Base-by-base conservation (phyloP, 257 asterid genomes). In the Ehretia macrophylla region DNA sequence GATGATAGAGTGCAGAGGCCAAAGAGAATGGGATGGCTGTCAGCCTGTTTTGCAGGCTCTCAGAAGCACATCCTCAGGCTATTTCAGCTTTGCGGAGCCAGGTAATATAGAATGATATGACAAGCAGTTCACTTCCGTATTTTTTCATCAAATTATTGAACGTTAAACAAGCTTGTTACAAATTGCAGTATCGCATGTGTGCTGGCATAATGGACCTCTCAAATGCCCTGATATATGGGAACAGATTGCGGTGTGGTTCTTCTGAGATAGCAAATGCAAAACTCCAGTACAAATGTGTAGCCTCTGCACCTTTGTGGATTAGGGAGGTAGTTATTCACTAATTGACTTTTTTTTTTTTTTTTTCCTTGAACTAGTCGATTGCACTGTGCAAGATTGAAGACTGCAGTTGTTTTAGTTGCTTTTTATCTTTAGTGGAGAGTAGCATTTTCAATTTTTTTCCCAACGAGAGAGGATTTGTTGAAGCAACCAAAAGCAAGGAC, bases 41-140 rank as follows among this genome's bases (percentile, higher is more conserved):
- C 47, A 92, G 99, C 86, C 87, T 92, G 77, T 88, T 92, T 70
- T 83, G 94, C 74, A 78, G 95, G 78, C 95, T 92, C 62, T 92
- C 99, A 65, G 97, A 88, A 85, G 96, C 95, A 19, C 95, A 92
- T 77, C 99, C 96, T 32, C 95, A 86, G 75, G 96, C 99, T 45
- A 86, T 92, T 75, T 90, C 97, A n/a, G 85, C 97, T 75, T 73
- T 92, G 72, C 90, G 69, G 63, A 73, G 77, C 85, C 99, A 92
- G 99, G 99, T 88, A 47, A 68, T 37, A 6, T 70, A 59, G 60
- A 58, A 51, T 49, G 55, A 58, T 59, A 12, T 45, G 53, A 56
- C 42, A 56, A 66, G 59, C 23, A 57, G 8, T 46, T 51, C 50
- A 14, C 51, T 22, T 16, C 55, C n/a, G n/a, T n/a, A n/a, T 46